Evolutionary conservation across 306 rosid species (phyloP), one percentile per base, ranked within the genome.

Genomic region (Boehmeria nivea): DNA sequence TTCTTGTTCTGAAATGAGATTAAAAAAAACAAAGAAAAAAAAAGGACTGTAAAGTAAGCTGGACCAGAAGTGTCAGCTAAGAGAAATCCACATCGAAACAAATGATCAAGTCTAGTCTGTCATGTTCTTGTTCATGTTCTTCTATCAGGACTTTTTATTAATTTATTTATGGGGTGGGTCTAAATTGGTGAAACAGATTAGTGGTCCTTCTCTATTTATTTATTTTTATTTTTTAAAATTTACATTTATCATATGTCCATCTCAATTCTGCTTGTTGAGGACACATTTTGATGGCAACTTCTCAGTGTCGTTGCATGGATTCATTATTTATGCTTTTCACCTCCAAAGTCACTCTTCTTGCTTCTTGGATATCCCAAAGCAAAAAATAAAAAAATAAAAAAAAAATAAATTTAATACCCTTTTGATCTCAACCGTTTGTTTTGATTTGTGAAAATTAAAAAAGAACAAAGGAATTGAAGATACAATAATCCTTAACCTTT

Each of bases 231-330:
- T 31, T 31, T 31, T 31, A n/a, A n/a, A n/a, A n/a, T n/a, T n/a
- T n/a, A 26, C 22, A 39, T 49, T 63, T 57, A 43, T 63, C 64
- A 56, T 16, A 16, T 28, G 65, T 63, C 75, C 46, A 27, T 63
- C 60, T 56, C 69, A 48, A 12, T 4, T 43, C 64, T 68, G 45
- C 53, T 50, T 45, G 36, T 19, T n/a, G 49, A 47, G 65, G 47
- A 50, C 54, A 22, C 39, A 15, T 12, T 25, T 37, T 23, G 74
- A 69, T 54, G 44, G 75, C 37, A 56, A 62, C 60, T 23, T 42
- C 22, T 48, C 9, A 17, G 21, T 52, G 52, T 43, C 46, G n/a
- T 10, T 17, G 21, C 28, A 48, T 59, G 47, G 20, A 22, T 67
- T 67, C 71, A 50, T 20, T 53, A 21, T 58, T 2, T 6, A 51